Evolutionary conservation across 1,139 yeast species (phyloP).

Genomic region (Candida pseudocylindracea): DNA sequence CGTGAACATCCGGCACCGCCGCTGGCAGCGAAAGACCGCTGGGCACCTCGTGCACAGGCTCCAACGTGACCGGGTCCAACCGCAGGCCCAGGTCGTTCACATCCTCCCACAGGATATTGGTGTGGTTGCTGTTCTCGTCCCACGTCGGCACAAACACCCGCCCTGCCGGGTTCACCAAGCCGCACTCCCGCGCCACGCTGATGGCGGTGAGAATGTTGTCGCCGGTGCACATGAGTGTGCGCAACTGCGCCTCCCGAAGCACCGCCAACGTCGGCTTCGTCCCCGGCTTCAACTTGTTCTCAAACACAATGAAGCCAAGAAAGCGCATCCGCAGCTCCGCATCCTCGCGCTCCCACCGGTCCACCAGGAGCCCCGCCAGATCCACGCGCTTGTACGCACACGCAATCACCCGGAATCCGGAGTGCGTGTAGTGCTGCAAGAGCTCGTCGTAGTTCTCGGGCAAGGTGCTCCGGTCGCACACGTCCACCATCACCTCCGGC

Average conservation of each 20-base stretch:
- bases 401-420: constrained; percentile 89
- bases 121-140: constrained; percentile 7
- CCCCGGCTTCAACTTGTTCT: constrained; percentile 59
- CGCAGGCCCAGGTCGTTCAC: constrained; percentile 27
- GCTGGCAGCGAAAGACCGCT: too few relatives aligned
- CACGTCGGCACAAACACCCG: too few relatives aligned
- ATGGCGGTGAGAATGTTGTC: constrained; percentile 89
- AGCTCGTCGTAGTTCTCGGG: constrained; percentile 59
- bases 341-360: constrained; percentile 19
- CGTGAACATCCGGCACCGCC: too few relatives aligned
- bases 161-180: constrained; percentile 19
- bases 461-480: constrained; percentile 47
- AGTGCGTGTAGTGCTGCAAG: constrained; percentile 69
- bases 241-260: constrained; percentile 40
- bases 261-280: constrained; percentile 39
- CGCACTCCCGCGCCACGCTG: constrained; percentile 78
- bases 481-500: constrained; percentile 78
- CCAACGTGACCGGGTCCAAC: constrained; percentile 42
- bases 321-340: constrained; percentile 52
- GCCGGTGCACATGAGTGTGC: constrained; percentile 95
- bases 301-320: constrained; percentile 79
- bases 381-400: constrained; percentile 28
- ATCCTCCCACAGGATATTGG: constrained; percentile 37
- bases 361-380: constrained; percentile 3
- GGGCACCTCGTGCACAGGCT: constrained; percentile 12